Evolutionary conservation across 208 protist genomes (phyloP), one percentile per base, ranked within the genome.

Genomic region (Crithidia brevicula): DNA sequence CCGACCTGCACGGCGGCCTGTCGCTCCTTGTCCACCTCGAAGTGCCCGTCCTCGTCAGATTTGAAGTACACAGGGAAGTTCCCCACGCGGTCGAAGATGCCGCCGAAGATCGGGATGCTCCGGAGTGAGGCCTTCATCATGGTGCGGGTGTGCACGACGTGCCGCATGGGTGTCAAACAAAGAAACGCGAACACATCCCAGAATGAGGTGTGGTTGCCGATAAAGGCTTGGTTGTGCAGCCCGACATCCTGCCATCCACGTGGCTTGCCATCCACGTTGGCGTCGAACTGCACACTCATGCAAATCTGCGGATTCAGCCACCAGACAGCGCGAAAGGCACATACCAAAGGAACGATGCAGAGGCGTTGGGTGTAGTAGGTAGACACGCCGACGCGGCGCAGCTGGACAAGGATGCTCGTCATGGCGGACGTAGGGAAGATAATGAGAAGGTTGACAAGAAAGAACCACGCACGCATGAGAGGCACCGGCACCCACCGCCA

Each of bases 11-110:
- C 84, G 31, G 20, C 59, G 36, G 75, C 79, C 68, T 93, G 87
- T 51, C 42, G 30, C 63, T 88, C 84, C 77, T 88, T 89, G 64
- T 93, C 84, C 33, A 93, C 77, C 46, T 79, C 46, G 45, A 89
- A 93, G 59, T 74, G 71, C 4, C 78, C 74, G 22, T 82, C 80
- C 30, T 67, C 74, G 43, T 88, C 82, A 31, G 77, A 83, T 51
- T 79, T 91, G 77, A 91, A 93, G 79, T 85, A 91, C 13, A 93
- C 87, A 4, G 87, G 87, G 56, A 90, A 93, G 79, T 93, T 83
- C 4, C 87, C 87, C 42, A 85, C 81, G 31, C 75, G 76, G 58
- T 83, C 71, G 42, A 85, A 83, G 52, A 80, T 56, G 46, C 68
- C 72, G 27, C 85, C 85, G 49, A 86, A 86, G 67, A 91, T 64